Evolutionary conservation across 495 filamentous ascomycete species (phyloP).

Genomic region (Daldinia bambusicola): DNA sequence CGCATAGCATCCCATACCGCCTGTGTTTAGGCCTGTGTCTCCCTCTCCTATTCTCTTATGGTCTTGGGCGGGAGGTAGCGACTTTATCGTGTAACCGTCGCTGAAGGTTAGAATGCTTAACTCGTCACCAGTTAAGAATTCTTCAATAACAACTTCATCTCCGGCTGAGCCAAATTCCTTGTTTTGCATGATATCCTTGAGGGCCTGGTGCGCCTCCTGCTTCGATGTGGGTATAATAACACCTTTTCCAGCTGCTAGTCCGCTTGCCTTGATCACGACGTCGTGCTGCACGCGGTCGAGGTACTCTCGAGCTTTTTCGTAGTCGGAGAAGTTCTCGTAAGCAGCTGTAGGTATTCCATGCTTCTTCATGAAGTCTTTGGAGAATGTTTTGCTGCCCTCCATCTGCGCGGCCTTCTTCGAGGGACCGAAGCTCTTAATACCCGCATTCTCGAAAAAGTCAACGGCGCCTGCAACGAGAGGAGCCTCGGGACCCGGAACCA

Average conservation of each 20-base stretch:
- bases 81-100: constrained; percentile 86
- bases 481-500: constrained; percentile 91
- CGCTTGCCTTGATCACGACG: constrained; percentile 90
- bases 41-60: constrained; percentile 95
- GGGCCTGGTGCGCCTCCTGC: constrained; percentile 81
- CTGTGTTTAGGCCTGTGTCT: constrained; percentile 92
- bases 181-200: constrained; percentile 90
- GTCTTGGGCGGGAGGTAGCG: constrained; percentile 92
- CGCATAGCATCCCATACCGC: constrained; percentile 98
- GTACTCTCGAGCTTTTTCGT: constrained; percentile 78
- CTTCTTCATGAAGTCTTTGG: constrained; percentile 97
- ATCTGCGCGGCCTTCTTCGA: constrained; percentile 85
- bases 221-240: constrained; percentile 85
- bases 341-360: constrained; percentile 89
- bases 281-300: constrained; percentile 77
- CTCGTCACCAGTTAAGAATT: constrained; percentile 92
- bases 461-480: constrained; percentile 93
- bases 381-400: constrained; percentile 96
- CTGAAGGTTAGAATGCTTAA: constrained; percentile 90
- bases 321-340: constrained; percentile 88
- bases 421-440: constrained; percentile 88
- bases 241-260: constrained; percentile 90
- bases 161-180: constrained; percentile 89
- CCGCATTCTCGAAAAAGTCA: constrained; percentile 80
- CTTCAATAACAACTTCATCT: constrained; percentile 94